A percentile compares a stretch with the other conserved stretches of the same genome.
phyloP scores from a whole-genome alignment of 2,329 filamentous ascomycete genomes.

The Cladophialophora immunda region DNA sequence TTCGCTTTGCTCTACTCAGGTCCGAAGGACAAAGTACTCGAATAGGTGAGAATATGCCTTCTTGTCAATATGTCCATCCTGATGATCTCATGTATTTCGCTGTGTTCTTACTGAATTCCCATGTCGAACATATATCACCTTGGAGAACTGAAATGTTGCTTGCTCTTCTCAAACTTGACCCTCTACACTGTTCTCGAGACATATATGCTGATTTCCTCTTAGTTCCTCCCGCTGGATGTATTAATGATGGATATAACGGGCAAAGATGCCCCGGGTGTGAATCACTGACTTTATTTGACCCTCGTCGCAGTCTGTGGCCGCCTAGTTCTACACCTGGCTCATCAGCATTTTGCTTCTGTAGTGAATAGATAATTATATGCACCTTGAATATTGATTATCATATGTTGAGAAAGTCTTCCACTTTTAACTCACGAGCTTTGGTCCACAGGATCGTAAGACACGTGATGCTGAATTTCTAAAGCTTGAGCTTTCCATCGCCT shows the following conservation, averaged over 20 bases:
- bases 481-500: not conserved
- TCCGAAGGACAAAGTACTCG: not conserved
- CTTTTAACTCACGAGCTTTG: not conserved
- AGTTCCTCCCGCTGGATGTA: not conserved
- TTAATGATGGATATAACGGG: not conserved
- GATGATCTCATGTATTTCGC: constrained; percentile 69
- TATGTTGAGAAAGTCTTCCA: not conserved
- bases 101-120: constrained; percentile 71
- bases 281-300: not conserved
- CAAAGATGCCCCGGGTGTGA: not conserved
- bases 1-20: no score
- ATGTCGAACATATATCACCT: constrained; percentile 71
- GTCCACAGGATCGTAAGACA: not conserved
- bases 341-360: not conserved
- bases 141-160: constrained; percentile 66
- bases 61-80: constrained; percentile 45
- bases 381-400: not conserved
- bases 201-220: constrained; percentile 5
- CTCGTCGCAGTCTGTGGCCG: not conserved
- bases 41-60: constrained; percentile 21
- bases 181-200: not conserved
- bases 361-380: not conserved
- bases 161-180: not conserved
- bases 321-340: not conserved
- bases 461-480: not conserved